Base-by-base conservation (phyloP, 306 rosid genomes). In the Pterocarpus macrocarpus region DNA sequence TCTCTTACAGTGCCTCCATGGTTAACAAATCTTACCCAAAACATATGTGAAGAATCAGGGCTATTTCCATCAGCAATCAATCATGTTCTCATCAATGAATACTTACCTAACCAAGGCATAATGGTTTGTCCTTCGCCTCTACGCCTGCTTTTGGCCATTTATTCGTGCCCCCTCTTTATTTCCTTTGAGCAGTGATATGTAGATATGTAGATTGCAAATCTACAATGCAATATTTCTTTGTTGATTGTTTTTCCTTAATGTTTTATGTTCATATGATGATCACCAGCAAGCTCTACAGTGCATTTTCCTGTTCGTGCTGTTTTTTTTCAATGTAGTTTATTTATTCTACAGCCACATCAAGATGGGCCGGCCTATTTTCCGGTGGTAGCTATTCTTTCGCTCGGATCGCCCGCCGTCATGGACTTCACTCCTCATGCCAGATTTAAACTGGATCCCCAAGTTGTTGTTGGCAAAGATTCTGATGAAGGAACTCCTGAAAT, bases 291-390 rank as follows among this genome's bases (percentile, higher is more conserved):
- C 16, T 79, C n/a, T 71, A 39, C 16, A 64, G 9, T 64, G 47
- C 75, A 49, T 59, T 64, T 66, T 39, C n/a, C 9, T 58, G 62
- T 41, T 41, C 61, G 9, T 67, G 28, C 61, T 43, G 47, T 52
- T 8, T 35, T 57, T 73, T 41, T 62, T 44, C 8, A 84, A 74
- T 77, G 16, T 58, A 2, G 12, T 71, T 69, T 69, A 5, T 57
- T 69, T 80, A 2, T 76, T 86, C 16, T 80, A 77, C 86, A 94
- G 98, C 91, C 97, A 68, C 98, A 92, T 80, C 98, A 92, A 69
- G 98, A 94, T 53, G 98, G 97, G 10, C 97, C 97, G 75, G 92
- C 98, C 70, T 94, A 94, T 83, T 91, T 88, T 84, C 98, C 98
- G 2, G 97, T 90, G 0, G 98, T 87, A 58, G 97, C 98, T 69